These are phyloP conservation scores for Leptosphaerulina australis DNA, from an alignment of 2,329 filamentous ascomycete genomes.

Conservation along the genomic window DNA sequence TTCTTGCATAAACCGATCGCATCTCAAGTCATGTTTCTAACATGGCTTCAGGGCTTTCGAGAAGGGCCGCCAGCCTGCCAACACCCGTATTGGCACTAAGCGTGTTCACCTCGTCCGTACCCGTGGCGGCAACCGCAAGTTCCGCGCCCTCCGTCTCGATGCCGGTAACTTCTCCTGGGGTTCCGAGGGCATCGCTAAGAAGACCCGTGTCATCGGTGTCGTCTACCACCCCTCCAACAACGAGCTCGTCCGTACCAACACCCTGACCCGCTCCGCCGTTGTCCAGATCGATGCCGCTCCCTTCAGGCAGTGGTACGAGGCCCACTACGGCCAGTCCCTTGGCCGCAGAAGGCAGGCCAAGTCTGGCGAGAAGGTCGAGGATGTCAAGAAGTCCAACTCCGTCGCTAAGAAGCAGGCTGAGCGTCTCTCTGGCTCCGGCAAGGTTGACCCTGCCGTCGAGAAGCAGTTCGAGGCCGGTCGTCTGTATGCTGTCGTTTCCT, in stretches of 20 bases:
- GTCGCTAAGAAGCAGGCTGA: slow-evolving; percentile 96
- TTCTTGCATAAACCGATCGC: slow-evolving; percentile 60
- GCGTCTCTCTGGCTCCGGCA: slow-evolving; percentile 80
- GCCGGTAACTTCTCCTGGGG: slow-evolving; percentile 99
- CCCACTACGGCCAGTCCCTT: slow-evolving; percentile 92
- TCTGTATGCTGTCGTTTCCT: slow-evolving; percentile 90
- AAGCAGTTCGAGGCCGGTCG: slow-evolving; percentile 99
- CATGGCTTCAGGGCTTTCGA: slow-evolving; percentile 95
- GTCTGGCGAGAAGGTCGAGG: slow-evolving; percentile 69
- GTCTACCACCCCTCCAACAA: slow-evolving; percentile 99
- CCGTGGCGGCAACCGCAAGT: slow-evolving; percentile 99
- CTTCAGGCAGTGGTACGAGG: slow-evolving; percentile 99
- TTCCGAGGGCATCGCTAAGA: slow-evolving; percentile 96
- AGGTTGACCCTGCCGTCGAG: slow-evolving; percentile 92
- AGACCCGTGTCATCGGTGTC: slow-evolving; percentile 98
- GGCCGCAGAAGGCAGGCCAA: slow-evolving; percentile 93
- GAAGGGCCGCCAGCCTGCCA: slow-evolving; percentile 98
- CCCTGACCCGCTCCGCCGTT: slow-evolving; percentile 97
- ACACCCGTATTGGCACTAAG: slow-evolving; percentile 98
- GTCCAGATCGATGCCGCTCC: slow-evolving; percentile 98
- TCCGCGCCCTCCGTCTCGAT: slow-evolving; percentile 98
- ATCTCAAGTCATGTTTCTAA: slow-evolving; percentile 68
- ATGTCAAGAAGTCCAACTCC: slow-evolving; percentile 97
- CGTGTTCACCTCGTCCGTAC: slow-evolving; percentile 96
- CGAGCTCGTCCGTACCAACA: slow-evolving; percentile 99